Base-by-base conservation (phyloP, 2,329 filamentous ascomycete species). In the Hypocrella siamensis region DNA sequence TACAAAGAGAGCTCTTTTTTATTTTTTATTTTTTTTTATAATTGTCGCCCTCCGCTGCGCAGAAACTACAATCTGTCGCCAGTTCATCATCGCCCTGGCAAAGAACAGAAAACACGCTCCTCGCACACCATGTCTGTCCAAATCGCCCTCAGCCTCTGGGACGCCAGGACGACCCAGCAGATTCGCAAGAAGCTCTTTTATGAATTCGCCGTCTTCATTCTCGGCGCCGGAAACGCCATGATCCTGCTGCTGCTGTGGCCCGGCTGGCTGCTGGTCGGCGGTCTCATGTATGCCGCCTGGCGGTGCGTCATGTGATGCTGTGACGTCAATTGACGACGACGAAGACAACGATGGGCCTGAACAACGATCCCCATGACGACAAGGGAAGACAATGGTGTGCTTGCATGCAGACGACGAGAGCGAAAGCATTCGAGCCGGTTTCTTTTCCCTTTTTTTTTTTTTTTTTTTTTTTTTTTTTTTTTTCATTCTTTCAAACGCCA, bases 171-270 rank as follows among this genome's bases (percentile, higher is more conserved):
- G 5, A 31, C 53, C 12, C 48, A 46, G 34, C 46, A 43, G n/a
- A 30, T 67, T 25, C 52, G 60, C 26, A 63, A 58, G 38, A 62
- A 60, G 40, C 38, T 68, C 33, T 61, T 63, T 34, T 62, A 62
- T 39, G 68, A 72, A 45, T 58, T 72, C 34, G 62, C 60, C 35
- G 51, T 60, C 30, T 54, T 63, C 31, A 51, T 71, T 24, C 55
- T 73, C 16, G 66, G 67, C 4, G 56, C 59, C 5, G 56, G 61
- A 17, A 69, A 69, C 38, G 43, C 49, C 19, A 28, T 72, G 34
- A 54, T 63, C 37, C 45, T 70, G 19, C 28, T 70, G 36, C 38
- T 71, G 38, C 66, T 73, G 40, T 73, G 67, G 68, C 68, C 68
- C 0, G 68, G 68, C 0, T 72, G 68, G 67, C 49, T 58, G 36